Evolutionary conservation across 140 eudicot species (phyloP).

Genomic region (Flaveria floridana): DNA sequence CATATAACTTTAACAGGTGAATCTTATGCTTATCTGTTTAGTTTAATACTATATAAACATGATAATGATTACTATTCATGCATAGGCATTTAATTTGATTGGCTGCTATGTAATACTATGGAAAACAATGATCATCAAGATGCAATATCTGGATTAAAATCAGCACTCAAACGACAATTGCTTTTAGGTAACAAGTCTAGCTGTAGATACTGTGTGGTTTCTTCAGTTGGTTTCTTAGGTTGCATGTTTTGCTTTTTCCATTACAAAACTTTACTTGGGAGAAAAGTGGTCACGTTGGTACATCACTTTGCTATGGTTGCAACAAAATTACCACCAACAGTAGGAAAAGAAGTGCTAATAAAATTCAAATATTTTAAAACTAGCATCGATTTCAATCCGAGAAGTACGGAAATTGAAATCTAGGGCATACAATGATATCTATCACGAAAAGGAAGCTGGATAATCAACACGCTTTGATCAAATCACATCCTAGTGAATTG

Average conservation of each 20-base stretch:
- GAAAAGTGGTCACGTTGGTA: too few relatives aligned
- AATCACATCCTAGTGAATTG: too few relatives aligned
- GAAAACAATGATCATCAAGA: background rate
- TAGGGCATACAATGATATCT: background rate
- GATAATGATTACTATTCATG: background rate
- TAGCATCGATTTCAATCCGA: background rate
- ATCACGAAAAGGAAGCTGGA: background rate
- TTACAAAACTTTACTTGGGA: too few relatives aligned
- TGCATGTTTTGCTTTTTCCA: background rate
- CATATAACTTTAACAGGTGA: background rate
- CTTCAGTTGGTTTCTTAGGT: background rate
- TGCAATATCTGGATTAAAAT: background rate
- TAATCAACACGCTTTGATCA: too few relatives aligned
- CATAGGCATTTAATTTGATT: background rate
- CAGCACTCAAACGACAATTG: background rate
- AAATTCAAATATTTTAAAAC: background rate
- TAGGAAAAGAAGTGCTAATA: background rate
- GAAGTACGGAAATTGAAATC: background rate
- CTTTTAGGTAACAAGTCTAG: background rate
- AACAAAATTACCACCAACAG: background rate
- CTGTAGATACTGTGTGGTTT: background rate
- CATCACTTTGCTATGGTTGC: background rate
- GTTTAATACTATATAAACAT: background rate
- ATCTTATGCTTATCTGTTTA: background rate
- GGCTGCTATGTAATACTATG: background rate